Conservation (phyloP, 73 alveolate genomes). For the Paramecium biaurelia region DNA sequence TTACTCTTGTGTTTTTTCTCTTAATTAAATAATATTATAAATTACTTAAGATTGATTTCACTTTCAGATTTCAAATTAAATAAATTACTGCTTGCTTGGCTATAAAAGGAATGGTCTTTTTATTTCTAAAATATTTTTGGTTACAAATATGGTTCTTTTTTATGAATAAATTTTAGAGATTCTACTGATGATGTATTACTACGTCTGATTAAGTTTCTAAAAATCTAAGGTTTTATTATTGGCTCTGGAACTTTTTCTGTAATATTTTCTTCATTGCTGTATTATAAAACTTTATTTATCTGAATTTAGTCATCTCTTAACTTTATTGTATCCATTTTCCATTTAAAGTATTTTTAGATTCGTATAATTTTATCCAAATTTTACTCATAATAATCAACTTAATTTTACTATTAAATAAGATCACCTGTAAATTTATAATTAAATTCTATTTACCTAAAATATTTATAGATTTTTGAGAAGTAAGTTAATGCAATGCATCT, state of each 20-base stretch:
- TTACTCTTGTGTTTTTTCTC: neutral
- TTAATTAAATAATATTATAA: neutral
- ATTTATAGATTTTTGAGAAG: neutral
- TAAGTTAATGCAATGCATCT: neutral
- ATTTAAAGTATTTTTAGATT: neutral
- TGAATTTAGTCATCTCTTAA: neutral
- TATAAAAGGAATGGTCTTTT: neutral
- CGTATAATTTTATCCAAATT: neutral
- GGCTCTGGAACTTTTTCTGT: neutral
- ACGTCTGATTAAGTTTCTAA: neutral
- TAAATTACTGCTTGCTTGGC: neutral
- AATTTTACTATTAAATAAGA: neutral
- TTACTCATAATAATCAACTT: neutral
- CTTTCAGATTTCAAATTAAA: neutral
- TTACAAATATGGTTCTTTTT: neutral
- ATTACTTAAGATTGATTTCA: neutral
- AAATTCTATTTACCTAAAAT: neutral
- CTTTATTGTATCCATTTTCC: neutral
- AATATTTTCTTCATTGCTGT: neutral
- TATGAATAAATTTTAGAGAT: neutral
- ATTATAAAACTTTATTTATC: neutral
- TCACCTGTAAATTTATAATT: neutral
- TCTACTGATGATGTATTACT: conserved; percentile 12
- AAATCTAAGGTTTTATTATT: neutral
- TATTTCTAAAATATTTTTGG: neutral